Conservation (phyloP, 305 asterid genomes). For the Fraxinus dipetala region DNA sequence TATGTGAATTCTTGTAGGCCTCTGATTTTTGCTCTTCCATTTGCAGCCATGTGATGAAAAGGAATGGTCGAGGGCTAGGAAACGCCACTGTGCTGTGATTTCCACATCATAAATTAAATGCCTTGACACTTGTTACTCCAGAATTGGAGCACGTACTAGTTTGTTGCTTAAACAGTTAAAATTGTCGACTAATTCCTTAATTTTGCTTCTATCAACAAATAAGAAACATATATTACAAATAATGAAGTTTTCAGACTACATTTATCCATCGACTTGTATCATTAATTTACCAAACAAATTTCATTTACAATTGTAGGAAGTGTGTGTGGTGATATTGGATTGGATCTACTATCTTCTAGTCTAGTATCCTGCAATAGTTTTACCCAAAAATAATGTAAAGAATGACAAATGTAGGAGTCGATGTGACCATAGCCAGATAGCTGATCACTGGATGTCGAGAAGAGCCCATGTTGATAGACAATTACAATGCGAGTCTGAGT, state of each 20-base stretch:
- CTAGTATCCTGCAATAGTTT: not conserved
- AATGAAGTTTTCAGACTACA: not conserved
- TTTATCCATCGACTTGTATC: not conserved
- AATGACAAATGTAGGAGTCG: not conserved
- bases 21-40: not conserved
- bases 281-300: not conserved
- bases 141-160: not conserved
- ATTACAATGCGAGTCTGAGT: not conserved
- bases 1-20: not conserved
- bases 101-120: not conserved
- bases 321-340: not conserved
- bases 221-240: not conserved
- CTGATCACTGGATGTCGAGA: not conserved
- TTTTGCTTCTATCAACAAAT: not conserved
- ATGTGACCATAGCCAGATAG: not conserved
- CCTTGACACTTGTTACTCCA: not conserved
- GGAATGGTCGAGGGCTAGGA: constrained; percentile 38
- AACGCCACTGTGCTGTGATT: constrained; percentile 54
- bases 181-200: not conserved
- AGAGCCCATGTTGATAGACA: not conserved
- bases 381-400: not conserved
- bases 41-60: constrained; percentile 58
- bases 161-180: not conserved
- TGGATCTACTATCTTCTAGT: not conserved
- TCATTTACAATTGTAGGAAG: not conserved